Base-by-base conservation (phyloP, 2,329 filamentous ascomycete species). In the Sarocladiaceae sp. region DNA sequence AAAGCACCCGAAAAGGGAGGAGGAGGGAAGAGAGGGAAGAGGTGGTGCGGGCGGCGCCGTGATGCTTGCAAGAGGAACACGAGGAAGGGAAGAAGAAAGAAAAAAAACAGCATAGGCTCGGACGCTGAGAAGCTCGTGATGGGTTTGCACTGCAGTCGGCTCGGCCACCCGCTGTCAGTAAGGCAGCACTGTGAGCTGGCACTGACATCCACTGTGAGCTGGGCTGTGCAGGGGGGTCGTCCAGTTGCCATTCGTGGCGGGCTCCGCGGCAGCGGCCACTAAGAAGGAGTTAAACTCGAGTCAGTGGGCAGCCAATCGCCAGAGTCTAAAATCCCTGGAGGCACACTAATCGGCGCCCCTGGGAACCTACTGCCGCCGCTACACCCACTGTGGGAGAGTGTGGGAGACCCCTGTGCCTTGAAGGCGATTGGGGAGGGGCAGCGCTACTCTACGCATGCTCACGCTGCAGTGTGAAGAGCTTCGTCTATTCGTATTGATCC, bases 41-140 rank as follows among this genome's bases (percentile, higher is more conserved):
- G 65, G 69, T 69, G 68, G 61, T 67, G 62, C 65, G 65, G n/a
- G 66, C 66, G 65, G 65, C 61, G 67, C 40, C 40, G 40, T 43
- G 40, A 43, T 43, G 27, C 26, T 33, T 43, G 29, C 26, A 23
- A 21, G 23, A 35, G 34, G 27, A 40, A 47, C 39, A 42, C 47
- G 44, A 43, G 45, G 39, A 47, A 46, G 43, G 41, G 34, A 42
- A 48, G 35, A 45, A 47, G 13, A 24, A 21, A 23, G 13, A 20
- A 39, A 33, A 35, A 24, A 41, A 35, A 39, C 26, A 24, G 33
- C 16, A 20, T 21, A 9, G 12, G 16, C 32, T 15, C 26, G 13
- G 13, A 5, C 16, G 24, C 16, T 18, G 21, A 24, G 20, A 26
- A 40, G 29, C 40, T 43, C 29, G 40, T 43, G 40, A 43, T 43